Evolutionary conservation across 306 rosid genomes (phyloP).

Genomic region (Trifolium repens): DNA sequence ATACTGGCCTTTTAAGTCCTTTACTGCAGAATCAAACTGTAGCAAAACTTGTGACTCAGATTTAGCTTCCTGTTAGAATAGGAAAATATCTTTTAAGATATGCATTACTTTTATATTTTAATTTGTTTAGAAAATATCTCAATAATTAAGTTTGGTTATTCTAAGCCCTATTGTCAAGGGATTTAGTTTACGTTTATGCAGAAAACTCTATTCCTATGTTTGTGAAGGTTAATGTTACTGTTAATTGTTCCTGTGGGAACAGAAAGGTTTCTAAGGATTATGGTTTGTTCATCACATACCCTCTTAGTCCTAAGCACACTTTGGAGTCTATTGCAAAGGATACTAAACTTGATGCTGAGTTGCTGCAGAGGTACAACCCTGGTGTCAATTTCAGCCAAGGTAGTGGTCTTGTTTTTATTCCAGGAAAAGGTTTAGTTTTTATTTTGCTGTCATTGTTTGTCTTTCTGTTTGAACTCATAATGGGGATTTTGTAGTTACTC

Average conservation of each 20-base stretch:
- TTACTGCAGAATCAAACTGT: too few species aligned
- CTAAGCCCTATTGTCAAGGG: too few species aligned
- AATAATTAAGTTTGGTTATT: too few species aligned
- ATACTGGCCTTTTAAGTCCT: too few species aligned
- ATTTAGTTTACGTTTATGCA: too few species aligned
- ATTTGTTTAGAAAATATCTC: too few species aligned
- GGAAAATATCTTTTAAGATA: too few species aligned
- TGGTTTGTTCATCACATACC: constrained; percentile 75
- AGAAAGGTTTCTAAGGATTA: constrained; percentile 52
- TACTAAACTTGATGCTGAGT: constrained; percentile 35
- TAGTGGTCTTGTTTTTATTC: constrained; percentile 57
- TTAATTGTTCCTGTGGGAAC: constrained; percentile 71
- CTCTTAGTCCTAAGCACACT: constrained; percentile 48
- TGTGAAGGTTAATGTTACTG: constrained; percentile 46
- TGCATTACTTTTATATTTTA: too few species aligned
- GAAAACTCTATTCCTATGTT: too few species aligned
- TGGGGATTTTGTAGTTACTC: too few species aligned
- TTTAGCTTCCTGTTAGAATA: too few species aligned
- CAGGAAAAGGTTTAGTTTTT: constrained; percentile 60
- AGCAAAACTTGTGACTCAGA: too few species aligned
- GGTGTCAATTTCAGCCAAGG: constrained; percentile 58
- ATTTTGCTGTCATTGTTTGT: neutral
- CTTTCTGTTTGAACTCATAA: constrained; percentile 35
- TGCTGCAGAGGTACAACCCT: constrained; percentile 48
- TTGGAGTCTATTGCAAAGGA: constrained; percentile 35